Evolutionary conservation across 2,329 filamentous ascomycete species (phyloP), one percentile per base, ranked within the genome.

Genomic region (Penicillium vulpinum): DNA sequence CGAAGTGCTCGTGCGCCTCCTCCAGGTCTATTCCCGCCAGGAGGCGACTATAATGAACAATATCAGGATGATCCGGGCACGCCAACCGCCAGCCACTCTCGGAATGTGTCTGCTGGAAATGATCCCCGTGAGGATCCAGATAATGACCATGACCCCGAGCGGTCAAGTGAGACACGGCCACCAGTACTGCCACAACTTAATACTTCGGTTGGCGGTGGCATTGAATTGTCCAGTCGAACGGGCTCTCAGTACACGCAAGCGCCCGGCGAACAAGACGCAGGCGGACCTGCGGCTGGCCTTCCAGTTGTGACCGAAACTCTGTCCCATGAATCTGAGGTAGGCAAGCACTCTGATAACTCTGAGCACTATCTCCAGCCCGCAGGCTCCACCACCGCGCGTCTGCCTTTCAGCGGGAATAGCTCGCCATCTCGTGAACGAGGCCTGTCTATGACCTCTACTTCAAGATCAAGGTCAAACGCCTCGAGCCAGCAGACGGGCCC

Each of bases 1-100:
- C 82, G 94, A 67, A 97, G 92, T 71, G 85, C 91, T 8, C 85
- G 92, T 54, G 92, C 94, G 79, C 92, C 92, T 2, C 88, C 89
- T 7, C 87, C 88, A 56, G 89, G 91, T 80, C 83, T 82, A 61
- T 70, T 76, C 77, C 78, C 69, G 41, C 81, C 75, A 28, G 77
- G 81, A 10, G 81, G 84, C 29, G 82, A 85, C 56, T 85, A 84
- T 39, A 81, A 88, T 56, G 89, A 90, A 50, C 83, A 86, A 0
- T 90, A 85, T 62, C 74, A 73, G n/a, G 83, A 85, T 60, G 79
- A 81, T 18, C 80, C 81, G n/a, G 63, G 65, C 15, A 61, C 64
- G 18, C 63, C 58, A 18, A 57, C 64, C 16, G 58, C 62, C 10
- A 54, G 57, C 21, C 64, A 70, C 53, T 63, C 58, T 35, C 68